Percentiles rank a stretch among this genome's conserved stretches.
Conservation (phyloP, 768 basidiomycete species). For the Tubosaeta brunneosetosa region DNA sequence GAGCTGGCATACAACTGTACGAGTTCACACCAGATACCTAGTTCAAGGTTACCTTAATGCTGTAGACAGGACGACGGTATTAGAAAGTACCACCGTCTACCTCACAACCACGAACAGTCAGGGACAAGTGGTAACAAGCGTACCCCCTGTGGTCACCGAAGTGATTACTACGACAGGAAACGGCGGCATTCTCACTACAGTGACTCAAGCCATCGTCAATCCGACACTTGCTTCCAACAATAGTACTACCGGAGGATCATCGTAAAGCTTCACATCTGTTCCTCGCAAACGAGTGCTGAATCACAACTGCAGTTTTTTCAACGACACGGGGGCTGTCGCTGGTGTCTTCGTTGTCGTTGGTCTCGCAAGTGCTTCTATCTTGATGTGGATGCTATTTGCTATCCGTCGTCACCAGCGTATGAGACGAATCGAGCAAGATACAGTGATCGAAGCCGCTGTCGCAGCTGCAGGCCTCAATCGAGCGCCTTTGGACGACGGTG, state of each 20-base stretch:
- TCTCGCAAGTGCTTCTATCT: conserved; percentile 63
- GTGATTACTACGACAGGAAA: conserved; percentile 50
- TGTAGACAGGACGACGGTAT: conserved; percentile 43
- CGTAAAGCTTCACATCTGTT: conserved; percentile 37
- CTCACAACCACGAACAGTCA: conserved; percentile 56
- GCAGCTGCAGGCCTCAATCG: conserved; percentile 69
- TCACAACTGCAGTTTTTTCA: conserved; percentile 63
- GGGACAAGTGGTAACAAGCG: conserved; percentile 45
- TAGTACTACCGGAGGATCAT: conserved; percentile 35
- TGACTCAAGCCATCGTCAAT: conserved; percentile 64
- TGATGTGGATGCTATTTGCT: conserved; percentile 68
- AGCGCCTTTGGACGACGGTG: conserved; percentile 63
- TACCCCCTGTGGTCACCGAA: conserved; percentile 56
- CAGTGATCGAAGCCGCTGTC: conserved; percentile 65
- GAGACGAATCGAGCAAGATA: conserved; percentile 60
- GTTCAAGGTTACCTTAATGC: conserved; percentile 9
- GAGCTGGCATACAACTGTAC: conserved; percentile 19
- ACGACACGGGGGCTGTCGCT: conserved; percentile 84
- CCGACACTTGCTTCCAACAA: conserved; percentile 61
- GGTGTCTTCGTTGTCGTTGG: conserved; percentile 91
- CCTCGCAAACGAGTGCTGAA: conserved; percentile 2
- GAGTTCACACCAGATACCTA: conserved; percentile 15
- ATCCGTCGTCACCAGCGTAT: conserved; percentile 61
- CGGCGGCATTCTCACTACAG: conserved; percentile 50
- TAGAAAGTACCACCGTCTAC: conserved; percentile 46